A percentile compares a stretch with the other conserved stretches of the same genome.
These are phyloP conservation scores for Cucurbita argyrosperma DNA, from an alignment of 306 rosid species.

Conservation along the genomic window DNA sequence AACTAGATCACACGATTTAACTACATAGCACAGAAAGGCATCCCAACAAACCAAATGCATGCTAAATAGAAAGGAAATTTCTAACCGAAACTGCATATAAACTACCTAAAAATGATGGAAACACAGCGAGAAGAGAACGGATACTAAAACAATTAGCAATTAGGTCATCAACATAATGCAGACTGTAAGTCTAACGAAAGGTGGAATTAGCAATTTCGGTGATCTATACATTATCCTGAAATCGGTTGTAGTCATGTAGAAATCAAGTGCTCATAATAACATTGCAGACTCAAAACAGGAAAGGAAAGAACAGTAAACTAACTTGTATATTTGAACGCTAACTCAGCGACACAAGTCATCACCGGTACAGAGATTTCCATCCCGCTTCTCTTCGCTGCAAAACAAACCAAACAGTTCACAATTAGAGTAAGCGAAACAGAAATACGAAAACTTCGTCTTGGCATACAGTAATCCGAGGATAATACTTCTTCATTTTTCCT, in stretches of 20 bases:
- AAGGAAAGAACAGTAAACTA: background rate
- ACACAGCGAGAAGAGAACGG: background rate
- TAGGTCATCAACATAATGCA: background rate
- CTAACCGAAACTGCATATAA: background rate
- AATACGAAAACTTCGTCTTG: background rate
- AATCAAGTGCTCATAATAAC: background rate
- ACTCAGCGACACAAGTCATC: constrained; percentile 59
- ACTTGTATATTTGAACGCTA: constrained; percentile 80
- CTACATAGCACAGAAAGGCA: background rate
- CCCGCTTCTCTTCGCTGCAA: constrained; percentile 30
- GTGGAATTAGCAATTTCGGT: background rate
- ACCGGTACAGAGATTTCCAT: constrained; percentile 63
- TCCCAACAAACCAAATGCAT: background rate
- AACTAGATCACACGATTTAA: background rate
- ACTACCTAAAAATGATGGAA: background rate
- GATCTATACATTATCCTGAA: background rate
- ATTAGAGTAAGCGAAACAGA: background rate
- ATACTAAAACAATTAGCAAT: background rate
- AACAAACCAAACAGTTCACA: background rate
- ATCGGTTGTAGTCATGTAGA: background rate
- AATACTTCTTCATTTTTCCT: background rate
- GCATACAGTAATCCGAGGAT: background rate
- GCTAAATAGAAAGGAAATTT: background rate
- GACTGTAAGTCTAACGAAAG: background rate
- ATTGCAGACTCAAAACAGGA: background rate